Conservation (phyloP, 768 basidiomycete species). For the Trametes maxima region DNA sequence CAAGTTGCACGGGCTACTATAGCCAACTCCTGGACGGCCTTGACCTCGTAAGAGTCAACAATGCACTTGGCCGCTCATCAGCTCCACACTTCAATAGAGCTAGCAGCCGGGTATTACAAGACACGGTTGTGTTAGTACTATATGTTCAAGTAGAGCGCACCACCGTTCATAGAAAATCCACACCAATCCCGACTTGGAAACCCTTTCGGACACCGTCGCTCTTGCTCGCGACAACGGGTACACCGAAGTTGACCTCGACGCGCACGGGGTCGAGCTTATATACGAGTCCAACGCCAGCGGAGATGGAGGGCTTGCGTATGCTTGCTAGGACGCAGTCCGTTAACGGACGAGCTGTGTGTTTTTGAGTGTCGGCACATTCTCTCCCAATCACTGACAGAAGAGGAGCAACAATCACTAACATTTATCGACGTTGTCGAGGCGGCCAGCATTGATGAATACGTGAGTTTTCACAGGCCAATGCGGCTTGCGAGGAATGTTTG, state of each 20-base stretch:
- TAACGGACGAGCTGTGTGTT: slow-evolving; percentile 39
- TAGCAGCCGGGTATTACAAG: too few species aligned
- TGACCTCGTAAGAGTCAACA: too few species aligned
- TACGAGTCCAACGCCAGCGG: slow-evolving; percentile 80
- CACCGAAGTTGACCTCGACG: slow-evolving; percentile 86
- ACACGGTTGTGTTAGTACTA: background rate
- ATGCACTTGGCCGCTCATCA: too few species aligned
- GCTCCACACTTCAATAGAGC: too few species aligned
- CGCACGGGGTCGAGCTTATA: slow-evolving; percentile 83
- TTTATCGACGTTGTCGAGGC: slow-evolving; percentile 61
- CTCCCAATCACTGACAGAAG: slow-evolving; percentile 4
- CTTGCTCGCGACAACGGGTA: slow-evolving; percentile 72
- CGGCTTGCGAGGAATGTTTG: slow-evolving; percentile 67
- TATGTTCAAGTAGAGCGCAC: slow-evolving; percentile 21
- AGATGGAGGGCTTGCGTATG: slow-evolving; percentile 64
- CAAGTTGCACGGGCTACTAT: too few species aligned
- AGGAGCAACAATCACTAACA: slow-evolving; percentile 42
- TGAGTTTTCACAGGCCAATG: slow-evolving; percentile 90
- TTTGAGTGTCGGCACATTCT: slow-evolving; percentile 12
- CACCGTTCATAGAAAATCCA: slow-evolving; percentile 64
- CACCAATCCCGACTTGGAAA: slow-evolving; percentile 78
- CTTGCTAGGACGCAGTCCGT: slow-evolving; percentile 42
- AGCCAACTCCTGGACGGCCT: too few species aligned
- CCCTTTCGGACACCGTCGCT: slow-evolving; percentile 71
- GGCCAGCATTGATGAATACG: slow-evolving; percentile 78